A percentile compares a stretch with the other conserved stretches of the same genome.
phyloP scores from a whole-genome alignment of 306 rosid species.

The Herpetospermum pedunculosum region DNA sequence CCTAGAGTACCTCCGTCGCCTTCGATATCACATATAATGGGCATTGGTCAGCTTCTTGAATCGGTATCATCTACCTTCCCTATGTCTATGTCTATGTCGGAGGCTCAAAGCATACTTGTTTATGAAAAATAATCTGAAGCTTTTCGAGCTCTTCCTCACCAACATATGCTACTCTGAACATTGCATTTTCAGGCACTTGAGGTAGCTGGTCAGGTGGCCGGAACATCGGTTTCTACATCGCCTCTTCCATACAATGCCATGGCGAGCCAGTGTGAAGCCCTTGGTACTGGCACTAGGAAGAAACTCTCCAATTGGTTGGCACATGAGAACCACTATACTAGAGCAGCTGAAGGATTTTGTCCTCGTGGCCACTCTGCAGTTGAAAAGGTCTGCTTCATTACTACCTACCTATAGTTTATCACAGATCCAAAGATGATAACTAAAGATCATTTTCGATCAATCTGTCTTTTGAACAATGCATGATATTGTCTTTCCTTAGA shows the following conservation, averaged over 20 bases:
- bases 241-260: constrained; percentile 88
- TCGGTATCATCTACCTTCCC: constrained; percentile 36
- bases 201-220: constrained; percentile 94
- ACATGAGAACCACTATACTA: constrained; percentile 43
- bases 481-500: not conserved
- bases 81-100: not conserved
- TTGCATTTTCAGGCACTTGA: constrained; percentile 60
- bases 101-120: not conserved
- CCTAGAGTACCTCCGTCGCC: constrained; percentile 57
- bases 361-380: constrained; percentile 10
- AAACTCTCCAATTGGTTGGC: constrained; percentile 87
- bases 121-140: not conserved
- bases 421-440: not conserved
- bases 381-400: constrained; percentile 2
- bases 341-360: constrained; percentile 22
- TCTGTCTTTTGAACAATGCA: not conserved
- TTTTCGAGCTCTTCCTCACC: not conserved
- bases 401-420: not conserved
- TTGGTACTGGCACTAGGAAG: constrained; percentile 80
- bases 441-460: not conserved
- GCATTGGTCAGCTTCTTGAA: constrained; percentile 90
- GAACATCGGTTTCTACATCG: constrained; percentile 60
- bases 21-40: constrained; percentile 47
- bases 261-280: constrained; percentile 93
- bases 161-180: not conserved